These are phyloP conservation scores for Pyricularia sp. DNA, from an alignment of 2,329 filamentous ascomycete species.

Conservation along the genomic window DNA sequence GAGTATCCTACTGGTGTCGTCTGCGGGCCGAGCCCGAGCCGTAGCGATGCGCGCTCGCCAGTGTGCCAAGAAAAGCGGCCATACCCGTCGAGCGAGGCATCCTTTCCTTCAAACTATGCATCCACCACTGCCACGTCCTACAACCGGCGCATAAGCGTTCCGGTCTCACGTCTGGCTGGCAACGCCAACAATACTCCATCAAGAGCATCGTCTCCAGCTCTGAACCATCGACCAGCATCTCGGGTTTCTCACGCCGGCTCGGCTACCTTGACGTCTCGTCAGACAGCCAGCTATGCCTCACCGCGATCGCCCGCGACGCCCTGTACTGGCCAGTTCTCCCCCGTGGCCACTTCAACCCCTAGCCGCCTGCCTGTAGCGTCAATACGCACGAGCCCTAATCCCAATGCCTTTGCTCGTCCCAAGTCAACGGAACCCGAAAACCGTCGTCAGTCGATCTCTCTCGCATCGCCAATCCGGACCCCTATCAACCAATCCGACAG, in stretches of 20 bases:
- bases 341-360: slow-evolving; percentile 24
- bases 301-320: slow-evolving; percentile 28
- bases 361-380: slow-evolving; percentile 33
- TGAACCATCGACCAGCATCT: slow-evolving; percentile 11
- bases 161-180: slow-evolving; percentile 23
- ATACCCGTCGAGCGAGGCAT: slow-evolving; percentile 2
- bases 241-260: slow-evolving; percentile 38
- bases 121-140: slow-evolving; percentile 4
- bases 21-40: slow-evolving; percentile 11
- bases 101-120: slow-evolving; percentile 2
- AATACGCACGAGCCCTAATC: not conserved
- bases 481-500: not conserved
- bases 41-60: slow-evolving; percentile 4
- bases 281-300: slow-evolving; percentile 45
- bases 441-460: not conserved
- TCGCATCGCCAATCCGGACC: not conserved
- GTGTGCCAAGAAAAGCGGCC: not conserved
- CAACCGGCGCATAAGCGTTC: slow-evolving; percentile 35
- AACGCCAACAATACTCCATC: not conserved
- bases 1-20: slow-evolving; percentile 6
- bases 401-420: not conserved
- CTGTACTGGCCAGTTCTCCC: slow-evolving; percentile 14
- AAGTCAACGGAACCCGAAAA: not conserved
- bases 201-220: slow-evolving; percentile 11
- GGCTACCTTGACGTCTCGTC: slow-evolving; percentile 26